Evolutionary conservation across 176 grass and related monocot species (phyloP), one percentile per base, ranked within the genome.

Genomic region (Aegilops tauschii): DNA sequence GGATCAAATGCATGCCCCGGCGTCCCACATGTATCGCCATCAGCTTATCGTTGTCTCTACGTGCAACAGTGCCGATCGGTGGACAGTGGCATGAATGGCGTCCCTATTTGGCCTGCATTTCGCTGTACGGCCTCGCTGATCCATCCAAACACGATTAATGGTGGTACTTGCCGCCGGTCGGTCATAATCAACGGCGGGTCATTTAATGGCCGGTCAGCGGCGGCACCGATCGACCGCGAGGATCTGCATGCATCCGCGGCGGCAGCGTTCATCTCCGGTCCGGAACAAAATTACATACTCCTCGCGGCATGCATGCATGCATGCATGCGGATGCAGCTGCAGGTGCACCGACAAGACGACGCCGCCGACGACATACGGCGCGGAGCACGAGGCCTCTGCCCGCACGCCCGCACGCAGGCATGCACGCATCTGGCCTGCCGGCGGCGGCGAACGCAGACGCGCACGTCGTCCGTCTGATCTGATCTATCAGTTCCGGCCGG

Each of bases 61-160:
- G 74, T 3, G 47, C 20, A 77, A 77, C 74, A 77, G 74, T 77
- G 47, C 45, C 73, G 42, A 44, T 73, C 23, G 25, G 4, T 73
- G 2, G 47, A 2, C 47, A 32, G 47, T 30, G 47, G 28, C 74
- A 34, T 77, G 74, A 77, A 77, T 77, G 74, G 28, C 5, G 18
- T 56, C 28, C 74, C 74, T 77, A 56, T 77, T 54, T 21, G 74
- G 47, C 47, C 74, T 77, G 47, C 74, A 77, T 56, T 77, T 77
- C 74, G 27, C 74, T 77, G 74, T 77, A 4, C 73, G 17, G 23
- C 27, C 27, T 31, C 25, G 14, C 8, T 20, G 14, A 76, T 76
- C 73, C 29, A 31, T 14, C 42, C 44, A 31, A 27, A 31, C 23
- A 54, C 74, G 74, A 56, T 56, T 77, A 56, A 77, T 77, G 73